These are phyloP conservation scores for Phaeophleospora eucalypticola DNA, from an alignment of 2,329 filamentous ascomycete species.

Conservation along the genomic window DNA sequence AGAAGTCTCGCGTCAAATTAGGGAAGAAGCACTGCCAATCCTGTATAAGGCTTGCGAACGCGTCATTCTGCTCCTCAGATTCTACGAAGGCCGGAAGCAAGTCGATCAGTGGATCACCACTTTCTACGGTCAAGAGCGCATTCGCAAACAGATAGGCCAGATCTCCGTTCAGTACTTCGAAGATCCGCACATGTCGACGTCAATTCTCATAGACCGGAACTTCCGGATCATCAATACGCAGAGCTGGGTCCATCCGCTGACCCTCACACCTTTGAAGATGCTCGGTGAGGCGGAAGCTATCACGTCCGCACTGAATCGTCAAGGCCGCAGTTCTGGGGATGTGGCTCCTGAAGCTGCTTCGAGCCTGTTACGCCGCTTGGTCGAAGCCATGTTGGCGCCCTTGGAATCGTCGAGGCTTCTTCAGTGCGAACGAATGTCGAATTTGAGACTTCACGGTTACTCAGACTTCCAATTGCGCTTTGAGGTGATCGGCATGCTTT, in stretches of 20 bases:
- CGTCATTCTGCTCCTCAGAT: conserved; percentile 13
- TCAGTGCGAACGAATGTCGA: conserved; percentile 15
- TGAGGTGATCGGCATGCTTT: conserved; percentile 13
- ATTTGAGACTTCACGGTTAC: conserved; percentile 14
- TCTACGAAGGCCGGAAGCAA: conserved; percentile 14
- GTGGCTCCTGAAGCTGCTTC: background rate
- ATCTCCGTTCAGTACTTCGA: conserved; percentile 19
- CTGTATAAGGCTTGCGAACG: conserved; percentile 8
- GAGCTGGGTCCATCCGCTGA: conserved; percentile 11
- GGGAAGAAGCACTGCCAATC: conserved; percentile 10
- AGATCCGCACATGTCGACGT: conserved; percentile 12
- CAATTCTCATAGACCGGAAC: conserved; percentile 7
- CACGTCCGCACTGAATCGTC: background rate
- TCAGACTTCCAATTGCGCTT: conserved; percentile 18
- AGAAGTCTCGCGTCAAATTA: conserved; percentile 11
- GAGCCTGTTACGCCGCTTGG: conserved; percentile 1
- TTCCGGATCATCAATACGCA: conserved; percentile 9
- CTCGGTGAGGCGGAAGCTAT: conserved; percentile 5
- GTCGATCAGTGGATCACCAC: conserved; percentile 13
- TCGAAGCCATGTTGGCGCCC: conserved; percentile 8
- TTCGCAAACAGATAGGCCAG: conserved; percentile 8
- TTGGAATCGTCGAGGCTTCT: conserved; percentile 7
- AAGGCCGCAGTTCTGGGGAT: background rate
- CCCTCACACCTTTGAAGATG: conserved; percentile 3
- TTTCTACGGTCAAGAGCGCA: background rate